phyloP scores from a whole-genome alignment of 371 early-diverging fungal genomes.

The Mucor irregularis region DNA sequence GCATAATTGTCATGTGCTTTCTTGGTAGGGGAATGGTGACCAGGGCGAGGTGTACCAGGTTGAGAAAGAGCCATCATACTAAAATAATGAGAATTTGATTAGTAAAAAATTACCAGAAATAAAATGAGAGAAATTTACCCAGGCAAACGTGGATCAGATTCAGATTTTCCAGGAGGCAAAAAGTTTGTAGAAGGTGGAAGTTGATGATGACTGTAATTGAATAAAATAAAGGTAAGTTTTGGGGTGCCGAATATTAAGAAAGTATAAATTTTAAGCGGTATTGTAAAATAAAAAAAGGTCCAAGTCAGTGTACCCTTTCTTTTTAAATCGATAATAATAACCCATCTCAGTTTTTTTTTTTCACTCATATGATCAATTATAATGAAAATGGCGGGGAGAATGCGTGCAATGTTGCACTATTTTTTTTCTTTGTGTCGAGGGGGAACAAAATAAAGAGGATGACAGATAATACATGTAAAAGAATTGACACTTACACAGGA shows the following conservation, averaged over 20 bases:
- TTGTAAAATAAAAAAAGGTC: conserved; percentile 1
- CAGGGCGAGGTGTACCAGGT: conserved; percentile 51
- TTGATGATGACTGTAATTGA: conserved; percentile 23
- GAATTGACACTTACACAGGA: conserved; percentile 33
- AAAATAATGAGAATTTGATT: not conserved
- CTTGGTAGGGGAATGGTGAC: conserved; percentile 18
- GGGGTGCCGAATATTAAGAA: not conserved
- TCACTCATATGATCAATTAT: not conserved
- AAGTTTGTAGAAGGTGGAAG: conserved; percentile 27
- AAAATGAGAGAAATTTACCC: conserved; percentile 28
- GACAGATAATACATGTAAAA: not conserved
- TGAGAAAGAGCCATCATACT: conserved; percentile 51
- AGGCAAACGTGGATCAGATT: conserved; percentile 43
- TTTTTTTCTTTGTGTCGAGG: not conserved
- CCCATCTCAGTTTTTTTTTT: not conserved
- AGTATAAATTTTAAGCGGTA: not conserved
- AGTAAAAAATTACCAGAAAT: conserved; percentile 1
- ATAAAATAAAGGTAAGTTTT: conserved; percentile 4
- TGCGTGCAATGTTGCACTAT: conserved; percentile 29
- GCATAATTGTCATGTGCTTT: conserved; percentile 22
- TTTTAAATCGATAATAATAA: not conserved
- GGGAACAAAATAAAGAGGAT: not conserved
- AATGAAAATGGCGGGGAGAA: not conserved
- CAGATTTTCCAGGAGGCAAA: conserved; percentile 27
- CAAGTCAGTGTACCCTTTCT: not conserved